Evolutionary conservation across 768 basidiomycete genomes (phyloP).

Genomic region (Tylopilus plumbeoviolaceoides): DNA sequence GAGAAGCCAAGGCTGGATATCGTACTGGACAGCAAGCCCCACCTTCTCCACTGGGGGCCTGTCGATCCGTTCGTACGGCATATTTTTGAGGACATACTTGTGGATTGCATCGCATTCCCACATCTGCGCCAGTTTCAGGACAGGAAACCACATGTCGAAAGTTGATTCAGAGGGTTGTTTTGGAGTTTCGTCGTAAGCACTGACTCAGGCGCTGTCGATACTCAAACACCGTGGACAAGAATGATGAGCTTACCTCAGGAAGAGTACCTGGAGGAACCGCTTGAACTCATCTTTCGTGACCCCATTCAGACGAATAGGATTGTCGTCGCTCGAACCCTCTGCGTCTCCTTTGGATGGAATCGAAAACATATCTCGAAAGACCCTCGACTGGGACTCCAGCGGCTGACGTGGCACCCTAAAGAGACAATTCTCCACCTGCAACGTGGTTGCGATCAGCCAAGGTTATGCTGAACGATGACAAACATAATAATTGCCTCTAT

Average conservation of each 20-base stretch:
- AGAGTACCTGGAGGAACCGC: slow-evolving; percentile 22
- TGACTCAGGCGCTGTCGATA: not conserved
- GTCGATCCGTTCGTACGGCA: slow-evolving; percentile 18
- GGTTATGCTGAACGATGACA: not conserved
- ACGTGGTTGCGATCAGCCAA: not conserved
- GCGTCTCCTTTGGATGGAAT: slow-evolving; percentile 10
- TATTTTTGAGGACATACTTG: slow-evolving; percentile 24
- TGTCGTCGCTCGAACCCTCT: slow-evolving; percentile 20
- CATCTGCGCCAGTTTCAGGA: slow-evolving; percentile 36
- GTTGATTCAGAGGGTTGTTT: not conserved
- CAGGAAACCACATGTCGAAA: slow-evolving; percentile 34
- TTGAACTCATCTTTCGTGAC: slow-evolving; percentile 25
- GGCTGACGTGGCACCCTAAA: slow-evolving; percentile 25
- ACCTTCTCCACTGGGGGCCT: slow-evolving; percentile 27
- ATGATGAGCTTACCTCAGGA: slow-evolving; percentile 9
- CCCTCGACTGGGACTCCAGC: slow-evolving; percentile 22
- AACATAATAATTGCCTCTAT: slow-evolving; percentile 3
- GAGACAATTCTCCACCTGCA: slow-evolving; percentile 25
- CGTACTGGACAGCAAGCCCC: slow-evolving; percentile 27
- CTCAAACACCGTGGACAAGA: too few relatives aligned
- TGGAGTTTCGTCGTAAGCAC: not conserved
- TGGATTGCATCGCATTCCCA: slow-evolving; percentile 36
- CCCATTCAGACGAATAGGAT: slow-evolving; percentile 23
- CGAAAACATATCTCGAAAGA: slow-evolving; percentile 27
- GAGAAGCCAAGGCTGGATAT: slow-evolving; percentile 34